phyloP scores from a whole-genome alignment of 208 protist genomes.

The Leishmania amazonensis region DNA sequence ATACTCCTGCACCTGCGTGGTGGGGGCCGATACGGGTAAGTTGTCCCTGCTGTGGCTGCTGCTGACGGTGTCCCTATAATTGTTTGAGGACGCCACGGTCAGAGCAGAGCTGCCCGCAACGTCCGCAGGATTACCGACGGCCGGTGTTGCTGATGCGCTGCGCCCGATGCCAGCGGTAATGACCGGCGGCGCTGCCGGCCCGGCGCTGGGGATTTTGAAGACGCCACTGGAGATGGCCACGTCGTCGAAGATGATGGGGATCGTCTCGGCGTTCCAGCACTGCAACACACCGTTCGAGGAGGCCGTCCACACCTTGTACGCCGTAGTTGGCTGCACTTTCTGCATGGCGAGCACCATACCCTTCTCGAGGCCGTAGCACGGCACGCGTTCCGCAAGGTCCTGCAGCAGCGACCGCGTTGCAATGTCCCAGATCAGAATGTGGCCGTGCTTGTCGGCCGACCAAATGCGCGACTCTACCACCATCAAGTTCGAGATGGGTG shows the following conservation, averaged over 20 bases:
- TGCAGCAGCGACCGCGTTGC: conserved; percentile 66
- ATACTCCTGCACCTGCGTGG: conserved; percentile 19
- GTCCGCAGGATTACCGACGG: neutral
- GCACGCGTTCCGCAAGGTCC: conserved; percentile 56
- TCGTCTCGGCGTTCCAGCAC: conserved; percentile 87
- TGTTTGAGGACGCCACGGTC: conserved; percentile 13
- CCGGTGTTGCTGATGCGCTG: neutral
- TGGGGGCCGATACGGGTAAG: neutral
- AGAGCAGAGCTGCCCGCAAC: conserved; percentile 10
- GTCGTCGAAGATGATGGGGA: conserved; percentile 63
- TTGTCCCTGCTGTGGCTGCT: neutral
- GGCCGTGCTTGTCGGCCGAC: conserved; percentile 84
- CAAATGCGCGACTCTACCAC: conserved; percentile 75
- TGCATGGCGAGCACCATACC: conserved; percentile 60
- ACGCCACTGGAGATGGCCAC: conserved; percentile 6
- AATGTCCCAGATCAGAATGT: conserved; percentile 83
- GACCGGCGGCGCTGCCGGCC: neutral
- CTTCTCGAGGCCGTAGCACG: conserved; percentile 25
- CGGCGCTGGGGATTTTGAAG: neutral
- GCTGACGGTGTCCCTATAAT: neutral
- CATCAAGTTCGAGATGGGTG: conserved; percentile 63
- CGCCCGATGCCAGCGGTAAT: no score
- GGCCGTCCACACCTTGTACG: conserved; percentile 82
- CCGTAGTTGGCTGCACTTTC: conserved; percentile 53
- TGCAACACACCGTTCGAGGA: conserved; percentile 68